These are phyloP conservation scores for Kodamaea ohmeri DNA, from an alignment of 1,139 yeast species.

Conservation along the genomic window DNA sequence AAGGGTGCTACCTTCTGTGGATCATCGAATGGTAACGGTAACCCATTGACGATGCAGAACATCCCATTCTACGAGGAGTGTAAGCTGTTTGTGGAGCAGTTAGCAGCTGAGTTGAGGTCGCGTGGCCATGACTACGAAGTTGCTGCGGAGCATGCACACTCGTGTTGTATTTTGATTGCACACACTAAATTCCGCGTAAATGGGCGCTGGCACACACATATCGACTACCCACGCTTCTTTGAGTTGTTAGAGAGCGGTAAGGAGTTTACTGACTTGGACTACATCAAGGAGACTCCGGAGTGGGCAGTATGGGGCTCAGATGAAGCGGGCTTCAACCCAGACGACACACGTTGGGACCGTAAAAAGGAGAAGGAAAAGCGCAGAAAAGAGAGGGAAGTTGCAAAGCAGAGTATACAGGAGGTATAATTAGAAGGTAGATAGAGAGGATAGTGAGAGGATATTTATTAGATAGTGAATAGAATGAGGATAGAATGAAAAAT, in stretches of 20 bases:
- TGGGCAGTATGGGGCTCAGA: constrained; percentile 91
- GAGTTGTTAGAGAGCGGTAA: constrained; percentile 61
- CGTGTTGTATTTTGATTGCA: constrained; percentile 87
- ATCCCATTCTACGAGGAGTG: constrained; percentile 95
- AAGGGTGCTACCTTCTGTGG: constrained; percentile 97
- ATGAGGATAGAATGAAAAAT: too few species aligned
- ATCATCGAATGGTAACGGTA: constrained; percentile 73
- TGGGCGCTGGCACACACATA: constrained; percentile 85
- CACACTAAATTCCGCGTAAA: constrained; percentile 66
- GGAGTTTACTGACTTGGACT: constrained; percentile 76
- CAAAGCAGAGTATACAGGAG: neutral
- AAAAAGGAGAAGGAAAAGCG: constrained; percentile 61
- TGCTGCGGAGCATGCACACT: constrained; percentile 95
- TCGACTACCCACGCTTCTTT: constrained; percentile 77
- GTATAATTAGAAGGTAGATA: too few species aligned
- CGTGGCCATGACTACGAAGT: constrained; percentile 73
- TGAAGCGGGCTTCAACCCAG: constrained; percentile 88
- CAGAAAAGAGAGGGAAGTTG: constrained; percentile 38
- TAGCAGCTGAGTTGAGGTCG: constrained; percentile 55
- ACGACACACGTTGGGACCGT: constrained; percentile 65
- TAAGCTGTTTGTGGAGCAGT: constrained; percentile 62
- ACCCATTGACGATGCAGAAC: constrained; percentile 91
- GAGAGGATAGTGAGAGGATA: neutral
- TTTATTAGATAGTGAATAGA: neutral
- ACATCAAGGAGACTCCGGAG: constrained; percentile 74